Evolutionary conservation across 768 basidiomycete species (phyloP).

Genomic region (Tubosaeta brunneosetosa): DNA sequence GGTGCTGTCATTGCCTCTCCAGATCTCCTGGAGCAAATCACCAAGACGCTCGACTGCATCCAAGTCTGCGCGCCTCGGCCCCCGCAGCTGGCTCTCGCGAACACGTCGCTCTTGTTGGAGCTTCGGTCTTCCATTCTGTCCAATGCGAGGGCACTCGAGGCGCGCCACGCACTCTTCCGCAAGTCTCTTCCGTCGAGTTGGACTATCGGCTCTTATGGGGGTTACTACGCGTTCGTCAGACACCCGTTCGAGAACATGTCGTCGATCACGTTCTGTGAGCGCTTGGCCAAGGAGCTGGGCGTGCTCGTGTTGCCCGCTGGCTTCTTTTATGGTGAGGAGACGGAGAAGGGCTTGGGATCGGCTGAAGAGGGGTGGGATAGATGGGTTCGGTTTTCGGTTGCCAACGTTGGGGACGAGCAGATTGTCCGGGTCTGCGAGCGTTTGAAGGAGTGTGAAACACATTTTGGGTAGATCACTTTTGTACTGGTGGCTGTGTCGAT

Average conservation of each 20-base stretch:
- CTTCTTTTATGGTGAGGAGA: constrained; percentile 45
- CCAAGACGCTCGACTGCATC: constrained; percentile 68
- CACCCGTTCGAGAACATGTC: constrained; percentile 51
- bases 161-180: constrained; percentile 56
- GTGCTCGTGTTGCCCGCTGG: constrained; percentile 61
- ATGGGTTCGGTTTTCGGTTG: constrained; percentile 78
- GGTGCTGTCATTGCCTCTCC: constrained; percentile 67
- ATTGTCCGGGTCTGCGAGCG: constrained; percentile 50
- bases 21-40: constrained; percentile 42
- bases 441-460: constrained; percentile 35
- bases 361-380: constrained; percentile 39
- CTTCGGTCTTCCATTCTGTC: constrained; percentile 50
- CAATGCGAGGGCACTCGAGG: constrained; percentile 45
- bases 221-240: constrained; percentile 74
- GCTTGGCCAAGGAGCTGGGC: constrained; percentile 58
- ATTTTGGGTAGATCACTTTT: constrained; percentile 34
- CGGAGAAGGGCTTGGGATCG: constrained; percentile 16
- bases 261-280: constrained; percentile 51
- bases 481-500: background rate
- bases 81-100: constrained; percentile 61
- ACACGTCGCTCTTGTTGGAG: constrained; percentile 44
- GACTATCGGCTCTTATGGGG: constrained; percentile 62
- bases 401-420: constrained; percentile 68
- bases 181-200: constrained; percentile 47
- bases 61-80: constrained; percentile 78